A percentile compares a stretch with the other conserved stretches of the same genome.
Evolutionary conservation across 345 rosid species (phyloP).

Genomic region (Cardiospermum halicacabum): DNA sequence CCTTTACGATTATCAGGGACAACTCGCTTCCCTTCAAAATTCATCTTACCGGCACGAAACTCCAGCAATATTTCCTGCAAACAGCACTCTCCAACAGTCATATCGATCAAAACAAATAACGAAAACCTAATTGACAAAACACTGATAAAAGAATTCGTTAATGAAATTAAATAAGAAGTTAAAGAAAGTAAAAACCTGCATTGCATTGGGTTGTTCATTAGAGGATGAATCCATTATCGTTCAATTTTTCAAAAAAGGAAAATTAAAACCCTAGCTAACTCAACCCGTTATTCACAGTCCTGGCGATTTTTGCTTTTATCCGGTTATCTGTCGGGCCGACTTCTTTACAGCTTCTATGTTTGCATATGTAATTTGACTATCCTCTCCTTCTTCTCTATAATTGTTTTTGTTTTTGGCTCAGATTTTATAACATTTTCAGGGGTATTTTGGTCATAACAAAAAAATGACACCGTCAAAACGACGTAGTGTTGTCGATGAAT

Average conservation of each 20-base stretch:
- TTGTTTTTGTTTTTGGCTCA: too few relatives aligned
- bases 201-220: not conserved
- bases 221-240: not conserved
- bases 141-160: too few relatives aligned
- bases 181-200: not conserved
- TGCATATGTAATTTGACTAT: too few relatives aligned
- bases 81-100: not conserved
- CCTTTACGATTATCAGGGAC: conserved; percentile 89
- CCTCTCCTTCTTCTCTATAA: too few relatives aligned
- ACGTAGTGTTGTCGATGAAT: too few relatives aligned
- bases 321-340: not conserved
- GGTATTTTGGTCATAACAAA: too few relatives aligned
- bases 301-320: not conserved
- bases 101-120: not conserved
- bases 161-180: not conserved
- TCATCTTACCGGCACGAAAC: conserved; percentile 98
- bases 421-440: too few relatives aligned
- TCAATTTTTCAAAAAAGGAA: not conserved
- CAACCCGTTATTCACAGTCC: not conserved
- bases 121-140: not conserved
- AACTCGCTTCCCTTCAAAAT: conserved; percentile 70
- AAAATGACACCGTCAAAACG: too few relatives aligned
- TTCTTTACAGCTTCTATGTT: not conserved
- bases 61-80: conserved; percentile 74
- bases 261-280: not conserved